These are phyloP conservation scores for Begonia fuchsioides DNA, from an alignment of 306 rosid species.

Conservation along the genomic window DNA sequence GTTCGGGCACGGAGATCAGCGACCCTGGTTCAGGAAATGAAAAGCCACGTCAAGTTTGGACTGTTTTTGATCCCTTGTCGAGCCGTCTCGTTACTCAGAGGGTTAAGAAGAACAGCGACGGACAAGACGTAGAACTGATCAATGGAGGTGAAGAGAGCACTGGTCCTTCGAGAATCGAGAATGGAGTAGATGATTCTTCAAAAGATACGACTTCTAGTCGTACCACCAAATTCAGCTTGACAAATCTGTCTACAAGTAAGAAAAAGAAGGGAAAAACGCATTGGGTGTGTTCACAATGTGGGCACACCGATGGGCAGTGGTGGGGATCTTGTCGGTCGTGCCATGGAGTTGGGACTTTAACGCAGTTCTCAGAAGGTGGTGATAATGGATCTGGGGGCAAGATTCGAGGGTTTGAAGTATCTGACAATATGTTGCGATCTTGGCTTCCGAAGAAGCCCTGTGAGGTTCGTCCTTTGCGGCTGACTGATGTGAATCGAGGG, in stretches of 20 bases:
- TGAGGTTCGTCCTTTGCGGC: slow-evolving; percentile 36
- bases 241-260: slow-evolving; percentile 13
- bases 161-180: slow-evolving; percentile 11
- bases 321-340: slow-evolving; percentile 64
- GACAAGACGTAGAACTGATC: slow-evolving; percentile 5
- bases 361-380: slow-evolving; percentile 25
- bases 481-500: slow-evolving; percentile 61
- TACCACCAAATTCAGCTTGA: slow-evolving; percentile 1
- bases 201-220: not conserved
- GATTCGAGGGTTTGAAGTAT: slow-evolving; percentile 23
- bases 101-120: slow-evolving; percentile 4
- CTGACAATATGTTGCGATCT: slow-evolving; percentile 28
- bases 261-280: slow-evolving; percentile 26
- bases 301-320: slow-evolving; percentile 53
- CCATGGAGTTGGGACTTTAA: slow-evolving; percentile 21
- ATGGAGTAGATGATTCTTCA: slow-evolving; percentile 15
- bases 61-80: slow-evolving; percentile 16
- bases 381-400: slow-evolving; percentile 3
- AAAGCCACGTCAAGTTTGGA: slow-evolving; percentile 23
- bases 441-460: slow-evolving; percentile 44
- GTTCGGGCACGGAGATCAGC: slow-evolving; percentile 1
- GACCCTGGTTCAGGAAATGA: not conserved
- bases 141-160: slow-evolving; percentile 7
- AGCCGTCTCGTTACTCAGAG: slow-evolving; percentile 3
- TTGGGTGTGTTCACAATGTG: slow-evolving; percentile 69